A percentile compares a stretch with the other conserved stretches of the same genome.
phyloP scores from a whole-genome alignment of 768 basidiomycete species.

The Leccinum ochraceum region DNA sequence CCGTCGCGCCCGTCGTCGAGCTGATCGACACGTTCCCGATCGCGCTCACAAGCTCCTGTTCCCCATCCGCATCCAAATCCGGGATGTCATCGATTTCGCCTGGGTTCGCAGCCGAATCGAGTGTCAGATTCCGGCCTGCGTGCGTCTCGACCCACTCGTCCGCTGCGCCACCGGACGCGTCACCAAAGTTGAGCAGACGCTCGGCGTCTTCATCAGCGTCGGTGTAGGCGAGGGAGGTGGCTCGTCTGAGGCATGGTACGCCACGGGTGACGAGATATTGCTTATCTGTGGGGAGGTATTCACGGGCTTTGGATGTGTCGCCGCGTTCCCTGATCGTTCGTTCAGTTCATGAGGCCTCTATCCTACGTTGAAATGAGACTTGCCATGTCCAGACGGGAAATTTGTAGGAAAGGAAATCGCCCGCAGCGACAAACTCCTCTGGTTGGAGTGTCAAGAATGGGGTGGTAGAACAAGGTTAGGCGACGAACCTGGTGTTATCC shows the following conservation, averaged over 20 bases:
- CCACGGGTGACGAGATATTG: constrained; percentile 96
- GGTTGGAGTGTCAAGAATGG: constrained; percentile 16
- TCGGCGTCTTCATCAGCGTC: constrained; percentile 97
- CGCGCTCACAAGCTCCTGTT: constrained; percentile 44
- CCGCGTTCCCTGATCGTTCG: constrained; percentile 78
- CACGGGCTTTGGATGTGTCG: constrained; percentile 79
- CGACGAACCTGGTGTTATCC: constrained; percentile 85
- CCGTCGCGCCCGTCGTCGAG: constrained; percentile 34
- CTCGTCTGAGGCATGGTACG: constrained; percentile 95
- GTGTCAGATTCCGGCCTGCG: constrained; percentile 63
- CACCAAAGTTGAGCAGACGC: constrained; percentile 82
- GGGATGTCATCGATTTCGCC: constrained; percentile 84
- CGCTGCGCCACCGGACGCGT: constrained; percentile 53
- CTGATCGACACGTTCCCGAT: constrained; percentile 49
- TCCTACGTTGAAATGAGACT: constrained; percentile 24
- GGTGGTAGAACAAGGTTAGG: not conserved
- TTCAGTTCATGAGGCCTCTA: not conserved
- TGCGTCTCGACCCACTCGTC: constrained; percentile 99
- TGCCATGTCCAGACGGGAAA: constrained; percentile 98
- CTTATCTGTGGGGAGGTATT: constrained; percentile 94
- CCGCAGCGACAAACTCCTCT: constrained; percentile 99
- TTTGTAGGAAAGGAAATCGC: constrained; percentile 97
- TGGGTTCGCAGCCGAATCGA: constrained; percentile 57
- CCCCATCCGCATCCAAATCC: constrained; percentile 78
- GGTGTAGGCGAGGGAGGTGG: constrained; percentile 89